Evolutionary conservation across 805 yeast genomes (phyloP), one percentile per base, ranked within the genome.

Genomic region (Saccharomycopsis capsularis): DNA sequence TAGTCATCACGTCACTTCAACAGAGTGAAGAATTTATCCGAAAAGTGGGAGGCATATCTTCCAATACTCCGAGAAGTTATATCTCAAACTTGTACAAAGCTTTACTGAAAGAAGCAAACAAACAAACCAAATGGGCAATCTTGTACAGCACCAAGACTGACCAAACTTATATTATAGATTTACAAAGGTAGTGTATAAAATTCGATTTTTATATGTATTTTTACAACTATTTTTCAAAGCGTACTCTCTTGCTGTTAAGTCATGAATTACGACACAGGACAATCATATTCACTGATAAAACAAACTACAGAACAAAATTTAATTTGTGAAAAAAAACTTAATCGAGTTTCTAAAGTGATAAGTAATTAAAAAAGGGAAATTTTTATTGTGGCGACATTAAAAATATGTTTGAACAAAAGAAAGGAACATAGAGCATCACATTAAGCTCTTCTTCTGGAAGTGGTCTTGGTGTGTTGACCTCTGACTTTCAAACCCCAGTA

Each of bases 381-480:
- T 34, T 9, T 34, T 34, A 11, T 34, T 11, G 32, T 27, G 38
- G n/a, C n/a, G 38, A 16, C 13, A 34, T 34, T 34, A 34, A n/a
- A 34, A 34, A 34, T 34, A 34, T 11, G 19, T 13, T 9, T 34
- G 38, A 34, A 34, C 13, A 34, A 34, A 29, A 13, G 32, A 29
- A 29, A 29, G n/a, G n/a, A 29, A 29, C 11, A 29, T 29, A 13
- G 13, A 29, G 11, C 11, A 29, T 7, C 13, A 29, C 32, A 9
- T 44, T 46, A 53, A 16, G 48, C 24, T 51, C 54, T 53, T 53
- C 54, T 53, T 81, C 99, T 89, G 75, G 97, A 95, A 68, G 99
- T 93, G 74, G 99, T 91, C 86, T 93, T 93, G 84, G 99, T 93
- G 82, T 93, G 99, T 82, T 93, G 99, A 80, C 99, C 99, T 84